These are phyloP conservation scores for Colletotrichum chrysophilum DNA, from an alignment of 2,329 filamentous ascomycete genomes.

Conservation along the genomic window DNA sequence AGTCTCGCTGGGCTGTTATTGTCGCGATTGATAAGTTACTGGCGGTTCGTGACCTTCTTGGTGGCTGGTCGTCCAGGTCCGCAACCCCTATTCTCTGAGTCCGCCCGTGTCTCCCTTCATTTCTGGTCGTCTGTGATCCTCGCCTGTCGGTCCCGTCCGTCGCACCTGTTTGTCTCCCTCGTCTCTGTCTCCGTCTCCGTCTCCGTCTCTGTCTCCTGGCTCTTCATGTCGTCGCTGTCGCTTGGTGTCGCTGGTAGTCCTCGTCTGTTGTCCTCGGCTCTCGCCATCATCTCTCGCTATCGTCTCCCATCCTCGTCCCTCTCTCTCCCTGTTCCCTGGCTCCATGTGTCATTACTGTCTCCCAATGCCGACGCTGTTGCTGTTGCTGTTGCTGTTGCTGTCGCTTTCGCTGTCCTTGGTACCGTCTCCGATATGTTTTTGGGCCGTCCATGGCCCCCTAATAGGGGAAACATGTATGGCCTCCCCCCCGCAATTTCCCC, in stretches of 20 bases:
- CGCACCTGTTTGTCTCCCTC: neutral
- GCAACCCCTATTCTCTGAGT: neutral
- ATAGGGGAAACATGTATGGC: neutral
- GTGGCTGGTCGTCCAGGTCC: neutral
- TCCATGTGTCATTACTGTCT: neutral
- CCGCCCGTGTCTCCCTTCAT: neutral
- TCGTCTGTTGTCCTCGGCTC: too few relatives aligned
- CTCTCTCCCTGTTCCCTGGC: neutral
- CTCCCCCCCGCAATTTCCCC: too few relatives aligned
- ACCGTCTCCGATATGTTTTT: neutral
- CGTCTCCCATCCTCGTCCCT: neutral
- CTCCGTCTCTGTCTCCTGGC: too few relatives aligned
- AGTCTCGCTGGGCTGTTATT: neutral
- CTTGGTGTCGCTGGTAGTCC: too few relatives aligned
- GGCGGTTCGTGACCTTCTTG: too few relatives aligned
- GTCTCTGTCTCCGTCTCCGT: neutral
- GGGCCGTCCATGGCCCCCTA: neutral
- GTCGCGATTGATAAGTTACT: too few relatives aligned
- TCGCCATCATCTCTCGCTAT: too few relatives aligned
- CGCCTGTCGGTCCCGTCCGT: fast-evolving
- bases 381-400: too few relatives aligned
- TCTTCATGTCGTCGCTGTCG: too few relatives aligned
- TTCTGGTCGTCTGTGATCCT: fast-evolving
- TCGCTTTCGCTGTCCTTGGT: neutral
- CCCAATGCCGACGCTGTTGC: neutral